Base-by-base conservation (phyloP, 345 rosid genomes). In the Gossypium turneri region DNA sequence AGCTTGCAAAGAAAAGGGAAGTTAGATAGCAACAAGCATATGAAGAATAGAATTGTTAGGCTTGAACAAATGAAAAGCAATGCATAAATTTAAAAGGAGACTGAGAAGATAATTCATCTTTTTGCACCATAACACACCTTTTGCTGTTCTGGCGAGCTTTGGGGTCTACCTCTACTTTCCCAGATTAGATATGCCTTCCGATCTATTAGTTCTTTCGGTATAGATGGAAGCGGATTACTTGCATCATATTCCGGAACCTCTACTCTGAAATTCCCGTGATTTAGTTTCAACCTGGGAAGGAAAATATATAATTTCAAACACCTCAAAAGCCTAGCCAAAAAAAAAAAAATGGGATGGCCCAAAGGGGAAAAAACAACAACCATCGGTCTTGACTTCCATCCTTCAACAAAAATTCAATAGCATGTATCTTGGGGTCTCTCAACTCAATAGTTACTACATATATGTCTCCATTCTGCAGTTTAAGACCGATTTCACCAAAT, bases 321-420 rank as follows among this genome's bases (percentile, higher is more conserved):
- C 77, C 70, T 70, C 67, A 74, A 74, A 68, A 25, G 62, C 67
- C 9, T 27, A 45, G 48, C 34, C 9, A 45, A 60, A 51, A 50
- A 16, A 34, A 59, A 7, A 59, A 6, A 47, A 38, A n/a, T n/a
- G 48, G 73, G 59, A 68, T n/a, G 45, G 55, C 5, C 51, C 2
- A 76, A 72, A 17, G 19, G 71, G 41, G 1, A 5, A 73, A 51
- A 61, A 16, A 66, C 11, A 66, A 70, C 2, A 61, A 87, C 93
- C 91, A 89, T 84, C 90, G 81, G 76, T 85, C 84, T 34, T 74
- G 84, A 72, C 75, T 73, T 73, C 85, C 85, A 84, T 87, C 89
- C 79, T 87, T 87, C 75, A 89, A 77, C 45, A 86, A 84, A 85
- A 89, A 89, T 81, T 87, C 91, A 76, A 87, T 79, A 62, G 84